Base-by-base conservation (phyloP, 129 eudicot genomes). In the Artemisia argyi region DNA sequence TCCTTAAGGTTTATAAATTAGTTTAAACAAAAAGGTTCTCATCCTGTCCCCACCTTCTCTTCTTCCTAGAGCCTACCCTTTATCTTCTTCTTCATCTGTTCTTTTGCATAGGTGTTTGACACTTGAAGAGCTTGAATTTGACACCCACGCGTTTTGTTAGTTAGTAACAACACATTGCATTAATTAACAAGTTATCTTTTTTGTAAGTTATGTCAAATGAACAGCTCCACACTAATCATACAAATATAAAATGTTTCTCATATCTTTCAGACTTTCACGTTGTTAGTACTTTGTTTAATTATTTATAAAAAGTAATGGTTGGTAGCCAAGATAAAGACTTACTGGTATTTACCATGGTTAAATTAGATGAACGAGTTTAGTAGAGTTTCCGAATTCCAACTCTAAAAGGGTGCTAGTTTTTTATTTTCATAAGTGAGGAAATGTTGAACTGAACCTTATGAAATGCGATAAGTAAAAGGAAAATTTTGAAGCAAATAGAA, bases 11-110 rank as follows among this genome's bases (percentile, higher is more conserved):
- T 52, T 13, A 0, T 51, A 13, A 51, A 51, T 4, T 51, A 51
- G 56, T 55, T 17, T 55, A 16, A 14, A 55, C 61, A 56, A 1
- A n/a, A 86, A 82, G 84, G 77, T 86, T 91, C 97, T 88, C 79
- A 82, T 84, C 90, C 84, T 84, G 84, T 80, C 91, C 76, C 80
- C 73, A 55, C 80, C 70, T 68, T 87, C 88, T 66, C 86, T 82
- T 74, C 81, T 84, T 79, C 88, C 90, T 78, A 87, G 82, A 69
- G 51, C 72, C 50, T 73, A 30, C 48, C 73, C 96, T 84, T 81
- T 39, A 39, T 7, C 46, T 39, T 82, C 91, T 72, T 75, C 69
- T 20, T 73, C 74, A 64, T 81, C 86, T 75, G 82, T 73, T 71
- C 79, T 78, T 81, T 73, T 48, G 35, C 74, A n/a, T 81, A 69